Base-by-base conservation (phyloP, 805 yeast genomes). In the Wickerhamiella nectarea region DNA sequence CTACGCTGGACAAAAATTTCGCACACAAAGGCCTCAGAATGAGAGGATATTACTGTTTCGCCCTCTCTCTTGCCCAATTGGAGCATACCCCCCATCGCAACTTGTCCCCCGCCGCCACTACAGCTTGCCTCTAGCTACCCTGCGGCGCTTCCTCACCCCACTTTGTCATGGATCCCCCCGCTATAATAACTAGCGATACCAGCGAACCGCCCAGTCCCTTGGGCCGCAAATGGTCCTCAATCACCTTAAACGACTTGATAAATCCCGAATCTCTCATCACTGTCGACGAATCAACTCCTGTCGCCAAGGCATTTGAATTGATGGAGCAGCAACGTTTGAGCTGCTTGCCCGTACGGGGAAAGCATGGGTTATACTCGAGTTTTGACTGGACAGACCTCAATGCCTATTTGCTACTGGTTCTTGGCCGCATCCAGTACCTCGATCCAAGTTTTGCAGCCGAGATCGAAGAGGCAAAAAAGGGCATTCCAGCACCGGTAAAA, bases 381-480 rank as follows among this genome's bases (percentile, higher is more conserved):
- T 89, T 89, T 60, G 98, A 91, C 62, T 91, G 85, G 63, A 73
- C 89, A 22, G 96, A 89, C 63, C 70, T 89, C 61, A 86, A 84
- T 55, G 78, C 95, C 10, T 86, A 86, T 59, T 66, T 89, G 50
- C 66, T 89, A 51, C 65, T 91, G 48, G 91, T 91, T 18, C 69
- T 87, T 67, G 87, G 89, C 58, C 83, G 80, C 56, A 64, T 74
- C 20, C 64, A 65, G 36, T 64, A 44, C 68, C 68, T 45, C 59
- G 40, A 43, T 8, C 45, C 51, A 10, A 46, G 44, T 6, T 76
- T 36, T 60, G 65, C 17, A 54, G 59, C 14, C 58, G 70, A 44
- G 62, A 75, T 52, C 60, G 51, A 64, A 45, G 75, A 71, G 54
- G 95, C 95, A 20, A 83, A 86, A 53, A 70, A 70, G 42, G 96